phyloP scores from a whole-genome alignment of 129 eudicot genomes.

The sunflower (Helianthus annuus) region DNA sequence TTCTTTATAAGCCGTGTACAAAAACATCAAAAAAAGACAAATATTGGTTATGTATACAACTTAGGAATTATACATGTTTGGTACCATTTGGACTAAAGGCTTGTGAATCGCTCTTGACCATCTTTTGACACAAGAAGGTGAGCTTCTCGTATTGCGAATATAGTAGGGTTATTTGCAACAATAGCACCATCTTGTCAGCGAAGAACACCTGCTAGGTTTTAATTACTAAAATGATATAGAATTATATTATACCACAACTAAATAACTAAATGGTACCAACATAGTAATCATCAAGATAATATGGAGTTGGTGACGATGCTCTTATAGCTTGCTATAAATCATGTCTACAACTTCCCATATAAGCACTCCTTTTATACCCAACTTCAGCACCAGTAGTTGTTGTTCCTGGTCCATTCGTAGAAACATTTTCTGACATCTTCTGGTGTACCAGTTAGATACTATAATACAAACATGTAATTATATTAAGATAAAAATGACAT shows the following conservation, averaged over 20 bases:
- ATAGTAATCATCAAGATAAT: conserved; percentile 97
- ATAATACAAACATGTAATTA: conserved; percentile 18
- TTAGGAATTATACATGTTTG: too few relatives aligned
- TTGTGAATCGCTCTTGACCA: too few relatives aligned
- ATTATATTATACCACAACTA: background rate
- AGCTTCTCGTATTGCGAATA: conserved; percentile 92
- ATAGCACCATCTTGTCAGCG: conserved; percentile 99
- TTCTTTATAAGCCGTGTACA: too few relatives aligned
- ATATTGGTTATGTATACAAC: too few relatives aligned
- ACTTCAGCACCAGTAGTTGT: conserved; percentile 68
- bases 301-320: conserved; percentile 99
- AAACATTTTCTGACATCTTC: conserved; percentile 72
- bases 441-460: conserved; percentile 98
- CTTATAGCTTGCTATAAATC: conserved; percentile 95
- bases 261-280: conserved; percentile 52
- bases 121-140: too few relatives aligned
- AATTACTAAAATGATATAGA: background rate
- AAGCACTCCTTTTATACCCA: conserved; percentile 84
- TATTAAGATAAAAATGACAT: background rate
- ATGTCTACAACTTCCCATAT: conserved; percentile 95
- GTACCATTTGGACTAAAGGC: too few relatives aligned
- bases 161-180: conserved; percentile 93
- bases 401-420: conserved; percentile 59
- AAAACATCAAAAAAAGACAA: too few relatives aligned
- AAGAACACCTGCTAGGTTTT: conserved; percentile 40